Evolutionary conservation across 768 basidiomycete species (phyloP), one percentile per base, ranked within the genome.

Genomic region (Lentinula aciculospora): DNA sequence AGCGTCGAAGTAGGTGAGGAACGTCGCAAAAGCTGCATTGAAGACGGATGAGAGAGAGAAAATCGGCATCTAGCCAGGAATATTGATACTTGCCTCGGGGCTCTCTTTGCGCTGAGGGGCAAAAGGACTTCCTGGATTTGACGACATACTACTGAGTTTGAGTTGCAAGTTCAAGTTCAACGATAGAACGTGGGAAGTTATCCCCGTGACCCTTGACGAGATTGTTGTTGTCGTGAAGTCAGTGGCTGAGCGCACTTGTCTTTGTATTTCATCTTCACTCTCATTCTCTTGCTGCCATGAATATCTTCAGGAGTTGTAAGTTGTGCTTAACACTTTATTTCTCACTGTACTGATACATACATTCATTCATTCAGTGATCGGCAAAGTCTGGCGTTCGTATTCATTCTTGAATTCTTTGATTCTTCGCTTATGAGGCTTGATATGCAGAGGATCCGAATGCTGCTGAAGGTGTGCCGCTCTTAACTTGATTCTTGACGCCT

Each of bases 361-460:
- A n/a, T n/a, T n/a, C 46, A 6, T 36, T 51, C 5, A 9, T 53
- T 50, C 62, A 95, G 94, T 96, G 36, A 80, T 94, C 60, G 88
- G 91, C 62, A 92, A 86, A 82, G 93, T 97, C 71, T 95, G 93
- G 93, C 92, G 94, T 95, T 72, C 71, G 93, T 84, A 39, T 62
- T 58, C 53, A 54, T 45, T 46, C 56, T 61, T 21, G 25, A 37
- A 53, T 32, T 47, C 59, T 60, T 56, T 45, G 40, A 46, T 53
- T 61, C 69, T 60, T 59, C 17, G 42, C 61, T 25, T 10, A 53
- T 68, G 75, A 62, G 61, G 59, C 59, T 61, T 51, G 61, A 61
- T 61, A 32, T 63, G 61, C 67, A 95, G 94, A 94, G 68, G 94
- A 96, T 71, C 89, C 94, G 40, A 92, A 95, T 71, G 92, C 93